Base-by-base conservation (phyloP, 2,329 filamentous ascomycete genomes). In the Alternaria gansuensis region DNA sequence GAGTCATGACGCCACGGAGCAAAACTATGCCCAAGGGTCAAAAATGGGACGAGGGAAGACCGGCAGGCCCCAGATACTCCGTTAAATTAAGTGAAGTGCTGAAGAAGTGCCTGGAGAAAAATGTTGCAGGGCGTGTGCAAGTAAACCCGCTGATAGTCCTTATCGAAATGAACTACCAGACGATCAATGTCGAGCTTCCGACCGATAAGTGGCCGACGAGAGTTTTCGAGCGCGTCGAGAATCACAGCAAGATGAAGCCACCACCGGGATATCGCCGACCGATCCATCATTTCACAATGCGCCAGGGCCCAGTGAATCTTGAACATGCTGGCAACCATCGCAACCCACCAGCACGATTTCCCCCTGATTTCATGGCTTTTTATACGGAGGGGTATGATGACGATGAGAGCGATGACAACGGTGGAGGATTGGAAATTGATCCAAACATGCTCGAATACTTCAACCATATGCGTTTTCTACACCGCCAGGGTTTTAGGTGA, bases 51-150 rank as follows among this genome's bases (percentile, higher is more conserved):
- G 29, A 34, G 29, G 28, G 21, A 17, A 37, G 37, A 28, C 62
- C 62, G 10, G 64, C 55, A 21, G 63, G 60, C 24, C 23, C 21
- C 6, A 26, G 28, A 7, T 67, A 67, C 31, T 62, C 64, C 2
- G 11, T 24, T 26, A 39, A 60, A 41, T 48, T 64, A 9, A 64
- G 49, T 26, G 28, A 29, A 1, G 37, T 55, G 8, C 11, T 65
- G 9, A 57, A 28, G 9, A 51, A 37, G 33, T 57, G 48, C 23
- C 45, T 65, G 36, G 51, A 21, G 6, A 31, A 52, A 21, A 34
- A 59, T 14, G 21, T 26, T 9, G 3, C n/a, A 10, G 28, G 29
- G 36, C 57, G 62, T 23, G n/a, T 54, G 41, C 3, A 44, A 24
- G 11, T n/a, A 43, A 7, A 41, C 59, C 46, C 45, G 45, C 2